A percentile compares a stretch with the other conserved stretches of the same genome.
These are phyloP conservation scores for Centella asiatica DNA, from an alignment of 129 eudicot species.

Conservation along the genomic window DNA sequence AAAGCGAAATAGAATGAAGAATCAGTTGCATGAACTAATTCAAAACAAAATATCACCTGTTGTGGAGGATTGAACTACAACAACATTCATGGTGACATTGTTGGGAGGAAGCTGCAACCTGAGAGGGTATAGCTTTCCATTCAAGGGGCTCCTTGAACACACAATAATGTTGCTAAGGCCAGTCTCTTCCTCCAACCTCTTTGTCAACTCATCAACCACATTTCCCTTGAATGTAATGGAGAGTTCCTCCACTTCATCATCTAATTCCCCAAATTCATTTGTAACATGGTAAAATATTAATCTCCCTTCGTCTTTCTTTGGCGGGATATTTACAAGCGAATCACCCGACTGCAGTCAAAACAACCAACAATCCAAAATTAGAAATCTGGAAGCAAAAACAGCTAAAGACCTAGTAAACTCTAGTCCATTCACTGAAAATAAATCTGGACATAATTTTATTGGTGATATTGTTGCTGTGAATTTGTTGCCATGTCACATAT, in stretches of 20 bases:
- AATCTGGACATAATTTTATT: too few relatives aligned
- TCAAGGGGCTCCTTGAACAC: slow-evolving; percentile 65
- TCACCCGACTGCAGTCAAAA: slow-evolving; percentile 46
- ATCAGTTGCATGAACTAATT: too few relatives aligned
- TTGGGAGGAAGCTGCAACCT: slow-evolving; percentile 81
- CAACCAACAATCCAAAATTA: background rate
- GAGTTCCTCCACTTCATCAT: slow-evolving; percentile 46
- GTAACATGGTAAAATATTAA: slow-evolving; percentile 54
- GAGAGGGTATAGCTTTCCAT: slow-evolving; percentile 77
- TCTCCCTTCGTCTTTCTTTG: slow-evolving; percentile 60
- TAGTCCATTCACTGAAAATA: too few relatives aligned
- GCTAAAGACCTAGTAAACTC: too few relatives aligned
- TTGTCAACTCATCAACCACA: slow-evolving; percentile 55
- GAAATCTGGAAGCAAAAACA: background rate
- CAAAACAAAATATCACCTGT: slow-evolving; percentile 22
- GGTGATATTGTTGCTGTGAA: too few relatives aligned
- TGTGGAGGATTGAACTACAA: slow-evolving; percentile 51
- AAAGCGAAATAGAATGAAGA: too few relatives aligned
- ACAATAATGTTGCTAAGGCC: slow-evolving; percentile 46
- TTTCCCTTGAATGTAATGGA: slow-evolving; percentile 56
- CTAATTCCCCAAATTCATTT: slow-evolving; percentile 37
- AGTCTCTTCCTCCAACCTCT: slow-evolving; percentile 50
- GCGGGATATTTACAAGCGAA: slow-evolving; percentile 29
- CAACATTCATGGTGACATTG: slow-evolving; percentile 62
- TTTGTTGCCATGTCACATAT: too few relatives aligned